Evolutionary conservation across 345 rosid species (phyloP), one percentile per base, ranked within the genome.

Genomic region (Eucalyptus sideroxylon): DNA sequence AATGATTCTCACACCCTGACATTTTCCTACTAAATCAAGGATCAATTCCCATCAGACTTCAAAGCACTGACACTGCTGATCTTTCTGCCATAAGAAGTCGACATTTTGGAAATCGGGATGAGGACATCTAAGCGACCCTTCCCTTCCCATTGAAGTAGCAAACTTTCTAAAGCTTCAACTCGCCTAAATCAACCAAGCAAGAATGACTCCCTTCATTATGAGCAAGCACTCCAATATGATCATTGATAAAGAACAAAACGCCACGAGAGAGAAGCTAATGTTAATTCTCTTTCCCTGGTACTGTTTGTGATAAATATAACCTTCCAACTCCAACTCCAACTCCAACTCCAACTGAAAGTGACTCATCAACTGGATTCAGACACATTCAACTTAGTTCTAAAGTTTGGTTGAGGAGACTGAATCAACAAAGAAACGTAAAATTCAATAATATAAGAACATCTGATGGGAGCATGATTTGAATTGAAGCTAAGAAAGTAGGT

Each of bases 401-500:
- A 80, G 93, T 89, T 91, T 88, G 91, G 92, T 90, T 88, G 81
- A 91, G 53, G 86, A 47, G 87, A 87, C 62, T 60, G 89, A 92
- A 87, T 85, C 60, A 55, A 72, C 11, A 19, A 34, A 81, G 87
- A 87, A 88, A 89, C 50, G 42, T 69, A 86, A 85, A 59, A 16
- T 89, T 50, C 86, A 47, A 88, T 91, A 90, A 49, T 40, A 88
- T 50, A 88, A 91, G 89, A 49, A 59, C 88, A 86, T 87, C 90
- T 88, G 89, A 89, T 59, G 37, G 90, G 34, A 72, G 62, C 92
- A 93, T 88, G 91, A 93, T 93, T 95, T 88, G 82, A 92, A 92
- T 91, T 90, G 92, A 95, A 94, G 96, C 90, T 91, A 92, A 91
- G 90, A 87, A 93, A 93, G 93, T 92, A 88, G 95, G 93, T 94